Base-by-base conservation (phyloP, 2,329 filamentous ascomycete genomes). In the Scedosporium apiospermum region DNA sequence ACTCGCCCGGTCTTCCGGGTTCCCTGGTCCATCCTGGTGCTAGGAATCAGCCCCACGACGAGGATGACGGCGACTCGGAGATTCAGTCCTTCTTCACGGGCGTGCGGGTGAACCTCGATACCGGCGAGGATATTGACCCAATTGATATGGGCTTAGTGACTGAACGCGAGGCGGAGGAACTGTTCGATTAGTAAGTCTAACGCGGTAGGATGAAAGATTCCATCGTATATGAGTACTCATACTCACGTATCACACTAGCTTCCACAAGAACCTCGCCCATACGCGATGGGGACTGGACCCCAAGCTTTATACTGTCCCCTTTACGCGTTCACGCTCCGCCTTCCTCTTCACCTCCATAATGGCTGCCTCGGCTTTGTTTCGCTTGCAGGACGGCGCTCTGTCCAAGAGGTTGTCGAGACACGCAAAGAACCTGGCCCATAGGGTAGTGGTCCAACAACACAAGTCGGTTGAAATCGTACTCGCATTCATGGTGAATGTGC, bases 281-380 rank as follows among this genome's bases (percentile, higher is more conserved):
- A 91, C 88, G 0, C 76, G 88, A 70, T 91, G 88, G 88, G 88
- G 88, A 0, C 81, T 90, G 7, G 88, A 90, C 66, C 86, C 87
- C 1, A 71, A 81, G 14, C 75, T 90, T 4, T 88, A 90, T 67
- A 89, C 83, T 0, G 77, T 84, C 18, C 73, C 79, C 0, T 91
- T 89, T 67, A 86, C 88, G 2, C 84, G 87, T 16, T 79, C 80
- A 1, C 83, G 87, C 58, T 91, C 88, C 0, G 82, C 87, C 1
- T 90, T 90, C 69, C 76, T 91, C 1, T 87, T 89, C 67, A 90
- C 88, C 0, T 89, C 88, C 1, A 84, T 91, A 59, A 79, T 89
- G 67, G 85, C 88, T 1, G 84, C 85, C 3, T 86, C 88, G 1
- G 84, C 88, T 0, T 76, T 89, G 1, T 91, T 90, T 68, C 75